A percentile compares a stretch with the other conserved stretches of the same genome.
Conservation (phyloP, 495 filamentous ascomycete species). For the Podospora tetraspora region DNA sequence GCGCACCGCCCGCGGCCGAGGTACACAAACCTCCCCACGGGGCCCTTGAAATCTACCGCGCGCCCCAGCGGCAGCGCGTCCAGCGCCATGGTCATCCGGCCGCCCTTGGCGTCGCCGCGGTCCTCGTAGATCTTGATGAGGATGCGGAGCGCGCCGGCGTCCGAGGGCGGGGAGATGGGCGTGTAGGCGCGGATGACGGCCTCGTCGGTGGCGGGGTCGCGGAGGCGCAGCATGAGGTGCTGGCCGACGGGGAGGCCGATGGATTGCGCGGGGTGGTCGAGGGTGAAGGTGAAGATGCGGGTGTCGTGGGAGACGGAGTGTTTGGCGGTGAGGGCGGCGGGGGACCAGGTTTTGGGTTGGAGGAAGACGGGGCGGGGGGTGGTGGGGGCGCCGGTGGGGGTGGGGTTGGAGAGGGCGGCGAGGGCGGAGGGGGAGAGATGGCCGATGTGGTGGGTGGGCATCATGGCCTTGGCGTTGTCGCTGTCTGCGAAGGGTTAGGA, state of each 20-base stretch:
- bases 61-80: conserved; percentile 66
- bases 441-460: conserved; percentile 84
- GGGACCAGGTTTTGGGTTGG: conserved; percentile 65
- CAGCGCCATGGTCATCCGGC: conserved; percentile 80
- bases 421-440: conserved; percentile 58
- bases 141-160: conserved; percentile 62
- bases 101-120: conserved; percentile 49
- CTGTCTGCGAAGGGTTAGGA: conserved; percentile 52
- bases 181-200: conserved; percentile 85
- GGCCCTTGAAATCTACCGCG: conserved; percentile 81
- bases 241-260: conserved; percentile 83
- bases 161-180: conserved; percentile 62
- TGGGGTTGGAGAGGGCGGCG: conserved; percentile 37
- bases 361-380: conserved; percentile 57
- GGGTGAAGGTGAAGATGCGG: conserved; percentile 72
- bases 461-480: conserved; percentile 91
- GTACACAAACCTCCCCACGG: conserved; percentile 85
- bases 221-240: conserved; percentile 81
- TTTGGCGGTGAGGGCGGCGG: conserved; percentile 61
- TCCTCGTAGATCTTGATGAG: conserved; percentile 85
- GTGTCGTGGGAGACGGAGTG: conserved; percentile 72
- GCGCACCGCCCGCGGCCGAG: conserved; percentile 59
- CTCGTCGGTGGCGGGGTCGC: conserved; percentile 61
- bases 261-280: conserved; percentile 65
- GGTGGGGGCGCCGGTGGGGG: conserved; percentile 7